These are phyloP conservation scores for Bruguiera hainesii DNA, from an alignment of 441 rosid species.

Conservation along the genomic window DNA sequence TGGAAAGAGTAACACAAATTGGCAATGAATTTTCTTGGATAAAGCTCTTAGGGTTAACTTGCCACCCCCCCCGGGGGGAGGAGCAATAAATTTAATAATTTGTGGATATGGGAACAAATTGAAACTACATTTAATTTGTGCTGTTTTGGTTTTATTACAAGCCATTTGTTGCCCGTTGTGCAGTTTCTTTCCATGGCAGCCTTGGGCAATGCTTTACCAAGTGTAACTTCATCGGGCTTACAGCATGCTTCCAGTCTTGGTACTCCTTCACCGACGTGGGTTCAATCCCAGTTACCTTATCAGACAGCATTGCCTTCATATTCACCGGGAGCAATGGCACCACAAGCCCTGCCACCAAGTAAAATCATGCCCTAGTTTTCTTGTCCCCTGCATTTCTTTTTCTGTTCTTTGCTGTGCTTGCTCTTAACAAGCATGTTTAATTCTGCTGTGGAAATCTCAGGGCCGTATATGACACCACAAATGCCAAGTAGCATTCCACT, in stretches of 20 bases:
- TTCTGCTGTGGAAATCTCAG: conserved; percentile 37
- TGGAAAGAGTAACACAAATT: not conserved
- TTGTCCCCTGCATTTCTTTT: not conserved
- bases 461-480: conserved; percentile 45
- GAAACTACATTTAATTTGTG: not conserved
- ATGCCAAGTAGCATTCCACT: conserved; percentile 24
- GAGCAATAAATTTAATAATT: too few relatives aligned
- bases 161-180: conserved; percentile 23
- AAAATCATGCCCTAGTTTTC: conserved; percentile 2
- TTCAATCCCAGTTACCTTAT: conserved; percentile 49
- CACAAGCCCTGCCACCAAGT: conserved; percentile 42
- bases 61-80: too few relatives aligned
- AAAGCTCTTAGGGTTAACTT: not conserved
- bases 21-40: not conserved
- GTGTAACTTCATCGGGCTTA: conserved; percentile 41
- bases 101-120: not conserved
- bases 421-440: conserved; percentile 17
- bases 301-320: conserved; percentile 48
- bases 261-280: conserved; percentile 44
- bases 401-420: not conserved
- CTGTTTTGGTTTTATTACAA: not conserved
- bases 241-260: conserved; percentile 43
- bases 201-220: conserved; percentile 64
- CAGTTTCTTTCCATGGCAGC: conserved; percentile 78
- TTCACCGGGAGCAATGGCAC: conserved; percentile 30